Evolutionary conservation across 2,329 filamentous ascomycete species (phyloP).

Genomic region (Arachnopeziza araneosa): DNA sequence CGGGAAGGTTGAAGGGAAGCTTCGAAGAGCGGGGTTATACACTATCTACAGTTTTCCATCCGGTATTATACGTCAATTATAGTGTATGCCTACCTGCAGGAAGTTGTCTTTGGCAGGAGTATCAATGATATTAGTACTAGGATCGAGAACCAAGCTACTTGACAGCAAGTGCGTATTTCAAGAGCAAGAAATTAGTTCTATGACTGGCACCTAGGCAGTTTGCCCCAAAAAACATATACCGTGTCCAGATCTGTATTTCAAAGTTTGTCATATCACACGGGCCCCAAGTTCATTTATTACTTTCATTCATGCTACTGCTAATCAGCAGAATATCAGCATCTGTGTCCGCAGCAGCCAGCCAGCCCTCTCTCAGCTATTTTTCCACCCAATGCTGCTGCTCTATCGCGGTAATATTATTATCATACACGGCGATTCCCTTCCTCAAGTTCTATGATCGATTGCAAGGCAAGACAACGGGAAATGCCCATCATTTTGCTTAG

Average conservation of each 20-base stretch:
- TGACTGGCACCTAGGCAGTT: too few species aligned
- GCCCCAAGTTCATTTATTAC: not conserved
- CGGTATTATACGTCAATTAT: too few species aligned
- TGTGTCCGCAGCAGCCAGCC: not conserved
- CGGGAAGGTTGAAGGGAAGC: too few species aligned
- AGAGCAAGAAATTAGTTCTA: too few species aligned
- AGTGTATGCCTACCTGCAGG: too few species aligned
- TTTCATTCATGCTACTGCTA: constrained; percentile 5
- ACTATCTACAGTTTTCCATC: too few species aligned
- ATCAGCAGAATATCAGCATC: constrained; percentile 3
- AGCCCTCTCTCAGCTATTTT: not conserved
- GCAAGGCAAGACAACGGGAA: not conserved
- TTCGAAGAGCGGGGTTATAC: too few species aligned
- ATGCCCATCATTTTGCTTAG: not conserved
- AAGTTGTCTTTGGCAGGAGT: too few species aligned
- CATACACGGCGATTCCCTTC: not conserved
- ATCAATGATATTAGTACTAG: too few species aligned
- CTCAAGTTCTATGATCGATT: not conserved
- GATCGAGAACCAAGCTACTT: too few species aligned
- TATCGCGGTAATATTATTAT: not conserved
- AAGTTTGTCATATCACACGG: not conserved
- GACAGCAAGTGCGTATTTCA: too few species aligned
- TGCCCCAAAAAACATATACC: too few species aligned
- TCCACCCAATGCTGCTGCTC: not conserved
- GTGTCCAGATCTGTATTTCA: not conserved